A percentile compares a stretch with the other conserved stretches of the same genome.
These are phyloP conservation scores for Penicillium soppii DNA, from an alignment of 495 filamentous ascomycete species.

Conservation along the genomic window DNA sequence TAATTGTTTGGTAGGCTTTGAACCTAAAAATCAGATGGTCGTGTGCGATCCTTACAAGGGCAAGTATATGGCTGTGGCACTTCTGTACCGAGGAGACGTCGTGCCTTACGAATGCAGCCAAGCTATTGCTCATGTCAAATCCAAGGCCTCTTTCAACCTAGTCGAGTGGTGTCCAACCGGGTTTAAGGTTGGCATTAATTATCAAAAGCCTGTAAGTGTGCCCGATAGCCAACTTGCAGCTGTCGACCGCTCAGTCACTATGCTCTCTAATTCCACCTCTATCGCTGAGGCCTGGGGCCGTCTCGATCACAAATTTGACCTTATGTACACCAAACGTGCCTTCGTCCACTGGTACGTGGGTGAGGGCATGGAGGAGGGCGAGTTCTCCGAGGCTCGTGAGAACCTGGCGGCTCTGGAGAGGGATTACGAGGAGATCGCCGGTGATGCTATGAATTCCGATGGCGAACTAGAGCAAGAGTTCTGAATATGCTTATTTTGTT, in stretches of 20 bases:
- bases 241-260: conserved; percentile 83
- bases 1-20: conserved; percentile 58
- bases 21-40: conserved; percentile 96
- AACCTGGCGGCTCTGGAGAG: conserved; percentile 85
- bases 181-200: conserved; percentile 94
- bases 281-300: conserved; percentile 88
- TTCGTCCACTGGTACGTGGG: conserved; percentile 97
- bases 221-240: conserved; percentile 74
- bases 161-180: conserved; percentile 95
- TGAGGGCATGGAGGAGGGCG: conserved; percentile 95
- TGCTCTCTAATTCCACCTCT: conserved; percentile 89
- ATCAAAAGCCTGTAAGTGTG: conserved; percentile 78
- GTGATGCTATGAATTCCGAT: not conserved
- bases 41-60: conserved; percentile 88
- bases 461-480: not conserved
- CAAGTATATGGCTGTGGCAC: conserved; percentile 92
- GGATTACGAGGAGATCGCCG: conserved; percentile 73
- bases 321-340: conserved; percentile 94
- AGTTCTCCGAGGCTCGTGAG: conserved; percentile 89
- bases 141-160: conserved; percentile 85
- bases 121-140: conserved; percentile 78
- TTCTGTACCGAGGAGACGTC: conserved; percentile 88
- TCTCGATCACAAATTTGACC: conserved; percentile 89
- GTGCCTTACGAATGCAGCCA: conserved; percentile 81
- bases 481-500: not conserved